A percentile compares a stretch with the other conserved stretches of the same genome.
Conservation (phyloP, 441 rosid species). For the Brassica balearica region DNA sequence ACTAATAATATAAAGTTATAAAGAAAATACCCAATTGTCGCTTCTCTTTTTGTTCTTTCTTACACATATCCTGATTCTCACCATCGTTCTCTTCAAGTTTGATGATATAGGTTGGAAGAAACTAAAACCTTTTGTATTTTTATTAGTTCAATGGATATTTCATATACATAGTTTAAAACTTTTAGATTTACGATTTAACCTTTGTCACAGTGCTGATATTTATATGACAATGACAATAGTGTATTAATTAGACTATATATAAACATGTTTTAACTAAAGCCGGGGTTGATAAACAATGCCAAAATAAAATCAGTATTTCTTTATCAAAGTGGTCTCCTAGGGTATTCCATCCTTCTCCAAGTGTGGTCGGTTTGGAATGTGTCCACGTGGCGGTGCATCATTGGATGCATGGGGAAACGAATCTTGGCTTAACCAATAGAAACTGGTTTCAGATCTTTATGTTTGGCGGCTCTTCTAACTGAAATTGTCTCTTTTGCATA, state of each 20-base stretch:
- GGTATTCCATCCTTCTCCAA: conserved; percentile 57
- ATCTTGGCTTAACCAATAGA: conserved; percentile 33
- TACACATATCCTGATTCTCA: conserved; percentile 54
- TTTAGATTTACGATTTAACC: background rate
- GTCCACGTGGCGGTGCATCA: conserved; percentile 43
- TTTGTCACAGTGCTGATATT: background rate
- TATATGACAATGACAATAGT: background rate
- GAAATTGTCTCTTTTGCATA: conserved; percentile 7
- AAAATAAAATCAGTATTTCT: conserved; percentile 2
- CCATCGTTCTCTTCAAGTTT: conserved; percentile 35
- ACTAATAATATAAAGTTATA: conserved; percentile 11
- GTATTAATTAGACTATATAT: background rate
- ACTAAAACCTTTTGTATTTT: conserved; percentile 38
- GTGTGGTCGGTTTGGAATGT: conserved; percentile 41
- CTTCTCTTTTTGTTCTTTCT: conserved; percentile 44
- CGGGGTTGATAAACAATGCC: background rate
- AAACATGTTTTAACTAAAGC: background rate
- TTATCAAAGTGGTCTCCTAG: conserved; percentile 27
- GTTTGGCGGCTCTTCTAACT: conserved; percentile 39
- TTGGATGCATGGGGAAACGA: conserved; percentile 28
- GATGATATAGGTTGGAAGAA: conserved; percentile 11
- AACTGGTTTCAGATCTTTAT: conserved; percentile 33
- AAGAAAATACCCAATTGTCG: conserved; percentile 24
- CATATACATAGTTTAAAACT: background rate
- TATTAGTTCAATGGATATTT: background rate